Percentiles rank a stretch among this genome's conserved stretches.
Conservation (phyloP, 2,329 filamentous ascomycete species). For the Pleoardoris graminearum region DNA sequence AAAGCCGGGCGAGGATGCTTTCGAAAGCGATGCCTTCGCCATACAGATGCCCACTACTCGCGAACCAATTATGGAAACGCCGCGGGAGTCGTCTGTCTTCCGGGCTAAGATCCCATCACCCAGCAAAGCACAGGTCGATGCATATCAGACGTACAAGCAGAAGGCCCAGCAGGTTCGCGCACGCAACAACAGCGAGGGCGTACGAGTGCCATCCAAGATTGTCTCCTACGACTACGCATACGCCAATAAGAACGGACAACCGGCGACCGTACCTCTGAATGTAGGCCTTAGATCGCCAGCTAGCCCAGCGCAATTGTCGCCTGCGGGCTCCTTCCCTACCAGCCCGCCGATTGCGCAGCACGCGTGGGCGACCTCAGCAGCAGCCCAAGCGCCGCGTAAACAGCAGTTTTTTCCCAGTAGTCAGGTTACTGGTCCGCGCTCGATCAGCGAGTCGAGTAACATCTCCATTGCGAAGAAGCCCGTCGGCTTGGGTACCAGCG, state of each 20-base stretch:
- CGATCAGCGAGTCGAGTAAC: slow-evolving; percentile 13
- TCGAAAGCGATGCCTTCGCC: slow-evolving; percentile 41
- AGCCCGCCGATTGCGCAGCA: slow-evolving; percentile 28
- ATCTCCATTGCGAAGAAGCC: slow-evolving; percentile 22
- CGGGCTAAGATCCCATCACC: slow-evolving; percentile 19
- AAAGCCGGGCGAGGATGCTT: slow-evolving; percentile 28
- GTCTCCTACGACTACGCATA: slow-evolving; percentile 35
- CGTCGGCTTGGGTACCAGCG: slow-evolving; percentile 5
- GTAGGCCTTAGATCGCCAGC: slow-evolving; percentile 11
- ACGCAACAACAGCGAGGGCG: slow-evolving; percentile 27
- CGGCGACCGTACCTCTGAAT: slow-evolving; percentile 4
- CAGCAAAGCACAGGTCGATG: slow-evolving; percentile 29
- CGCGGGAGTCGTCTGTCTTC: slow-evolving; percentile 11
- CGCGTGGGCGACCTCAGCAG: slow-evolving; percentile 13
- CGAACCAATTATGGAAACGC: slow-evolving; percentile 29
- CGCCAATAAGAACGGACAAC: slow-evolving; percentile 2
- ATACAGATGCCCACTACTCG: slow-evolving; percentile 41
- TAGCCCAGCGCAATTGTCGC: slow-evolving; percentile 14
- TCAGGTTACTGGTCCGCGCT: slow-evolving; percentile 3
- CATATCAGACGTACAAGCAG: slow-evolving; percentile 33
- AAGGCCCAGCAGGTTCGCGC: slow-evolving; percentile 32
- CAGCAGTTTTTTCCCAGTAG: not conserved
- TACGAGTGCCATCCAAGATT: slow-evolving; percentile 29
- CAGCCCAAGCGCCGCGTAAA: not conserved
- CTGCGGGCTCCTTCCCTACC: slow-evolving; percentile 32